Percentiles rank a stretch among this genome's conserved stretches.
phyloP scores from a whole-genome alignment of 202 grass and related monocot genomes.

The Eragrostis tef region DNA sequence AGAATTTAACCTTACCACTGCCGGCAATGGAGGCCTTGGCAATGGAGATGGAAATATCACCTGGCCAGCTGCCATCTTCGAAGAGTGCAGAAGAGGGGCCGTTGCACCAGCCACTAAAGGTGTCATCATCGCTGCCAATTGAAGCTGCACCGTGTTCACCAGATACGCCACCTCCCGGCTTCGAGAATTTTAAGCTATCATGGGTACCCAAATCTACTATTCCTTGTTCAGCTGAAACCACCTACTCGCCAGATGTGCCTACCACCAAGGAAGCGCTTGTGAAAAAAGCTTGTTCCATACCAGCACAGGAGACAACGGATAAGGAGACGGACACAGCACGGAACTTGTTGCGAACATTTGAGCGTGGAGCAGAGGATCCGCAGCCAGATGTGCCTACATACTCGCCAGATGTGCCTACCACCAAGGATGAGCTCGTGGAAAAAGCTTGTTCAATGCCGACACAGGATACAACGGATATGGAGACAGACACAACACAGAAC shows the following conservation, averaged over 20 bases:
- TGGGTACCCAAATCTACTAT: conserved; percentile 17
- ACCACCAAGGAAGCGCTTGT: conserved; percentile 24
- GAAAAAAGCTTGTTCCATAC: conserved; percentile 22
- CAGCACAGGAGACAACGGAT: conserved; percentile 10
- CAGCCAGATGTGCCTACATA: too few species aligned
- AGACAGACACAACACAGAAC: background rate
- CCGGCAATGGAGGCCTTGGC: conserved; percentile 17
- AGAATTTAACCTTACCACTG: conserved; percentile 41
- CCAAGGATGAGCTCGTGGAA: too few species aligned
- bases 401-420: too few species aligned
- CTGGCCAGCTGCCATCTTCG: background rate
- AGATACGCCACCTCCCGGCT: conserved; percentile 49
- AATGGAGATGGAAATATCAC: background rate
- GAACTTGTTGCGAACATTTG: conserved; percentile 9
- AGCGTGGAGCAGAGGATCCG: background rate
- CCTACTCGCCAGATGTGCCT: conserved; percentile 23
- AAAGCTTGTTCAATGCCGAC: too few species aligned
- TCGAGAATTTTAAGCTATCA: conserved; percentile 51
- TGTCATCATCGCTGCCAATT: background rate
- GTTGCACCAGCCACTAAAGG: conserved; percentile 13
- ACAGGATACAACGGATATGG: background rate
- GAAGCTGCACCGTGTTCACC: conserved; percentile 43
- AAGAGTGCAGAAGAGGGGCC: background rate
- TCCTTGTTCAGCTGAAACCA: conserved; percentile 28
- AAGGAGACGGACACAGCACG: conserved; percentile 14